These are phyloP conservation scores for Aeschynomene evenia DNA, from an alignment of 306 rosid species.

Conservation along the genomic window DNA sequence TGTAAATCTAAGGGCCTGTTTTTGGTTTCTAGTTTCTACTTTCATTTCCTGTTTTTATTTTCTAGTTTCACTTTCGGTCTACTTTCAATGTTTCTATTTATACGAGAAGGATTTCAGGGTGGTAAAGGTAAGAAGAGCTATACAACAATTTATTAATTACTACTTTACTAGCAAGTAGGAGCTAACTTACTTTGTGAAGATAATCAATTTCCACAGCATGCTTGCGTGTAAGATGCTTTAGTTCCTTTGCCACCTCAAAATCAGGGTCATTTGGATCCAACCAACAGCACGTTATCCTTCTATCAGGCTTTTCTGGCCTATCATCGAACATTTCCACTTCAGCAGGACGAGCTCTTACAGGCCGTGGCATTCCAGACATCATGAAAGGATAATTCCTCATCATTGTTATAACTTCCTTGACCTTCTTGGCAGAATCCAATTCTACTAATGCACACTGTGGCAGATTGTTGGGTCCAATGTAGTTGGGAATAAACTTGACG, in stretches of 20 bases:
- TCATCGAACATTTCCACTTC: constrained; percentile 71
- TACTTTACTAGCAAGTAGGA: background rate
- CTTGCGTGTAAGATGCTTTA: constrained; percentile 49
- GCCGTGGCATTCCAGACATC: constrained; percentile 92
- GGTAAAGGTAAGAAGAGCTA: constrained; percentile 6
- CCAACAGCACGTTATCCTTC: constrained; percentile 51
- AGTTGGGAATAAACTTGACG: constrained; percentile 70
- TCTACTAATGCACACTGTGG: constrained; percentile 66
- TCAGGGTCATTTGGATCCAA: constrained; percentile 63
- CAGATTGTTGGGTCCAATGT: constrained; percentile 45
- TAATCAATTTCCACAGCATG: constrained; percentile 56
- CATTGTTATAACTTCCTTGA: constrained; percentile 38
- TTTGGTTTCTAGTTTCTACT: too few species aligned
- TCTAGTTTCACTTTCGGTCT: too few species aligned
- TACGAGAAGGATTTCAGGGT: background rate
- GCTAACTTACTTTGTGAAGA: constrained; percentile 48
- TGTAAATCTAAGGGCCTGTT: too few species aligned
- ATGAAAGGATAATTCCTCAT: constrained; percentile 54
- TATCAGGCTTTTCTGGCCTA: constrained; percentile 57
- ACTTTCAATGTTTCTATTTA: too few species aligned
- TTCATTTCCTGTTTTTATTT: too few species aligned
- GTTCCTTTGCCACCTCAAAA: constrained; percentile 49
- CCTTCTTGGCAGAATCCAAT: constrained; percentile 63
- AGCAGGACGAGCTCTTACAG: constrained; percentile 61
- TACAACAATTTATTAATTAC: background rate